Conservation (phyloP, 768 basidiomycete genomes). For the Tulasnella sp. region DNA sequence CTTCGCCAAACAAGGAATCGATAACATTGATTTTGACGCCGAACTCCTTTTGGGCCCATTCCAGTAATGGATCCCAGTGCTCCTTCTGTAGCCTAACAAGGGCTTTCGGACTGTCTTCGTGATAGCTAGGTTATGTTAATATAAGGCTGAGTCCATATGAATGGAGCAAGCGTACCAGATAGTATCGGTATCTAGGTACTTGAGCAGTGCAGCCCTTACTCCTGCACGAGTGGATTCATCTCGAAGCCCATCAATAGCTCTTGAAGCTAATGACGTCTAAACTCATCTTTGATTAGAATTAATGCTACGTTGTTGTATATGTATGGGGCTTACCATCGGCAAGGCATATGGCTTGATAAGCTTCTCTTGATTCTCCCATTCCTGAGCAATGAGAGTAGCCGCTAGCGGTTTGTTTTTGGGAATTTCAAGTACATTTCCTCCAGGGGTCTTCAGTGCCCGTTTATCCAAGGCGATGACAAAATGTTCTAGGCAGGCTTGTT, state of each 20-base stretch:
- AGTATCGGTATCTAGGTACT: slow-evolving; percentile 90
- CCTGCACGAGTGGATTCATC: slow-evolving; percentile 43
- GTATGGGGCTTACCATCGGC: slow-evolving; percentile 51
- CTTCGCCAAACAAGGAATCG: slow-evolving; percentile 53
- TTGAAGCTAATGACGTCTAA: slow-evolving; percentile 81
- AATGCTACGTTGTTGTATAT: background rate
- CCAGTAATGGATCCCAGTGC: slow-evolving; percentile 81
- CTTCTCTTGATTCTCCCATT: slow-evolving; percentile 90
- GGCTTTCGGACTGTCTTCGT: slow-evolving; percentile 59
- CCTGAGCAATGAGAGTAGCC: slow-evolving; percentile 77
- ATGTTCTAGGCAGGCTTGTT: slow-evolving; percentile 18
- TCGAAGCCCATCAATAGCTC: slow-evolving; percentile 70
- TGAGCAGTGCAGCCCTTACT: slow-evolving; percentile 55
- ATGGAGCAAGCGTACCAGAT: slow-evolving; percentile 46
- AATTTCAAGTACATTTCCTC: slow-evolving; percentile 59
- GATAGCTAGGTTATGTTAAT: slow-evolving; percentile 43
- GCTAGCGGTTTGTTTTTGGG: slow-evolving; percentile 57
- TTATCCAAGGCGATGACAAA: slow-evolving; percentile 64
- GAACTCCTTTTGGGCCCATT: slow-evolving; percentile 61
- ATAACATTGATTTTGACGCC: slow-evolving; percentile 54
- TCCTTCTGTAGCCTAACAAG: slow-evolving; percentile 64
- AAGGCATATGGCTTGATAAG: slow-evolving; percentile 80
- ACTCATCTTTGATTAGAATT: background rate
- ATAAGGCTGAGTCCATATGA: background rate
- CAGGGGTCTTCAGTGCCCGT: slow-evolving; percentile 77